Percentiles rank a stretch among this genome's conserved stretches.
Evolutionary conservation across 352 stramenopile genomes (phyloP).

Genomic region (Pythium phragmitis): DNA sequence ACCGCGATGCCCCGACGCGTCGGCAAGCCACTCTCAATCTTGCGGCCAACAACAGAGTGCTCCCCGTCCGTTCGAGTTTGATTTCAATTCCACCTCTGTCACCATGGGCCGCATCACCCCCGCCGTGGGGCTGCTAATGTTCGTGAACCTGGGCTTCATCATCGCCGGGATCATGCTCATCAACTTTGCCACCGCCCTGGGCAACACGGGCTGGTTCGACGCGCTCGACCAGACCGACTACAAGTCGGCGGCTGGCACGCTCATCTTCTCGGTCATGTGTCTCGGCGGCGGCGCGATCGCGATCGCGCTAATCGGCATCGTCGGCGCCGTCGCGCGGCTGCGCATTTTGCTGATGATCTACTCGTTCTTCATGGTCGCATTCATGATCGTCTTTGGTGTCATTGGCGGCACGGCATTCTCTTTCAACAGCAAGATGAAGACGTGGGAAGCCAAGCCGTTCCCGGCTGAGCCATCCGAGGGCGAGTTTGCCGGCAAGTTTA

Average conservation of each 20-base stretch:
- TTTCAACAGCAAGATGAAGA: slow-evolving; percentile 67
- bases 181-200: slow-evolving; percentile 52
- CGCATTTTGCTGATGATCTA: slow-evolving; percentile 72
- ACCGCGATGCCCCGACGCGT: not conserved
- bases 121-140: slow-evolving; percentile 59
- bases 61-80: not conserved
- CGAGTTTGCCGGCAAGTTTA: slow-evolving; percentile 68
- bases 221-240: slow-evolving; percentile 74
- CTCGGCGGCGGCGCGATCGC: slow-evolving; percentile 57
- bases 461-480: slow-evolving; percentile 53
- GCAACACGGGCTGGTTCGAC: slow-evolving; percentile 71
- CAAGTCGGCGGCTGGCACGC: slow-evolving; percentile 41
- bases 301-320: slow-evolving; percentile 60
- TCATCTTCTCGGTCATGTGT: slow-evolving; percentile 46
- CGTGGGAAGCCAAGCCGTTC: slow-evolving; percentile 56
- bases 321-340: slow-evolving; percentile 66
- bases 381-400: slow-evolving; percentile 73
- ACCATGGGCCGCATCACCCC: slow-evolving; percentile 37
- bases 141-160: slow-evolving; percentile 79
- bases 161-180: slow-evolving; percentile 61
- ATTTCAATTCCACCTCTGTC: not conserved
- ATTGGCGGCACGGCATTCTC: slow-evolving; percentile 66
- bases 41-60: not conserved
- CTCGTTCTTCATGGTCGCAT: slow-evolving; percentile 61
- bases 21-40: too few species aligned